Conservation (phyloP, 495 filamentous ascomycete genomes). For the Aspergillus panamensis region DNA sequence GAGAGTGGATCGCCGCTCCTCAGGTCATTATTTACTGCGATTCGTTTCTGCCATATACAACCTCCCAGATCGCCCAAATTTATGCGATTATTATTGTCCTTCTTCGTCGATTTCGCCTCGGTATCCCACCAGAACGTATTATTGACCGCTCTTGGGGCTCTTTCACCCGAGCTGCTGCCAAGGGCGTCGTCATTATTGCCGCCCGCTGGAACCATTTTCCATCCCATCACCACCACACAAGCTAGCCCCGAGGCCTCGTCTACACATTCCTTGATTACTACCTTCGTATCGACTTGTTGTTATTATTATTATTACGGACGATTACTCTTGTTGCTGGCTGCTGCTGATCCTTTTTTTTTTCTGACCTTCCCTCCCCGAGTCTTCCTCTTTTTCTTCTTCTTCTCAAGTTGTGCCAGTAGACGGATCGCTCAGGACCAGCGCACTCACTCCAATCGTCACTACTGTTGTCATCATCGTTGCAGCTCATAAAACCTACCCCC, state of each 20-base stretch:
- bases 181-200: conserved; percentile 1
- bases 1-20: background rate
- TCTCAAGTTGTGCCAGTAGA: conserved; percentile 1
- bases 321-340: background rate
- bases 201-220: conserved; percentile 1
- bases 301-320: background rate
- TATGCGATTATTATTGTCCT: background rate
- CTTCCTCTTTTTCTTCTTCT: background rate
- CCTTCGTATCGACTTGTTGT: background rate
- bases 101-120: background rate
- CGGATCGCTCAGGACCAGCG: background rate
- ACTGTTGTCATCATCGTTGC: conserved; percentile 13
- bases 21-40: background rate
- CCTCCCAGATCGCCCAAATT: background rate
- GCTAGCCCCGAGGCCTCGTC: background rate
- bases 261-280: background rate
- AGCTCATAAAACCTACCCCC: conserved; percentile 1
- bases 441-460: conserved; percentile 5
- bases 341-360: background rate
- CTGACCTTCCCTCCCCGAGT: background rate
- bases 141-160: background rate
- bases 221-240: conserved; percentile 1
- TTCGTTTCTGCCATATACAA: background rate
- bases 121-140: background rate
- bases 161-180: background rate